phyloP scores from a whole-genome alignment of 1,139 yeast genomes.

The Debaryomyces fabryi region DNA sequence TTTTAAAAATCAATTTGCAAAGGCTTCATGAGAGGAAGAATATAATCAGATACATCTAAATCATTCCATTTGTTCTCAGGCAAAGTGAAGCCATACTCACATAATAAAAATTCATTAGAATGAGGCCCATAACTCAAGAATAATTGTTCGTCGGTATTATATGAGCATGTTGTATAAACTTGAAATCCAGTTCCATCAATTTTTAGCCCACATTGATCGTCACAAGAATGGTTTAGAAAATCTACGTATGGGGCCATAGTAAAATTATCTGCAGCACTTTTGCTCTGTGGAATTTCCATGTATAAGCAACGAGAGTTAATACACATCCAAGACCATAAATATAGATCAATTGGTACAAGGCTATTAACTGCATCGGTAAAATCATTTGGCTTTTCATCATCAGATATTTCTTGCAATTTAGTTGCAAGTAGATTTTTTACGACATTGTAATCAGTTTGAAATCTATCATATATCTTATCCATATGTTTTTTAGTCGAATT shows the following conservation, averaged over 20 bases:
- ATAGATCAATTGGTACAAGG: conserved; percentile 26
- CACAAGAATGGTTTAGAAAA: conserved; percentile 74
- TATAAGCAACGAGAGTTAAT: conserved; percentile 91
- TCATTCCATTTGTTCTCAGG: conserved; percentile 66
- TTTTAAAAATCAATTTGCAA: conserved; percentile 49
- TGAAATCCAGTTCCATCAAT: conserved; percentile 54
- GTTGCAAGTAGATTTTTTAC: conserved; percentile 28
- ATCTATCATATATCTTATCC: conserved; percentile 38
- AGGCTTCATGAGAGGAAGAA: conserved; percentile 39
- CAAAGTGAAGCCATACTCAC: conserved; percentile 84
- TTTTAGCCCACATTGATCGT: conserved; percentile 54
- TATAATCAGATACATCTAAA: conserved; percentile 58
- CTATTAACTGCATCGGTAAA: not conserved
- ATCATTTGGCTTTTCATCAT: not conserved
- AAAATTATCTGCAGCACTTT: conserved; percentile 60
- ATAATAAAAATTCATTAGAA: conserved; percentile 73
- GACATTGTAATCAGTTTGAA: conserved; percentile 36
- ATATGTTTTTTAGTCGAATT: conserved; percentile 36
- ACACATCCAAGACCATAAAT: conserved; percentile 78
- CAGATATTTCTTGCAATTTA: conserved; percentile 12
- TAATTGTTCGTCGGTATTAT: conserved; percentile 57
- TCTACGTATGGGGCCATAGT: conserved; percentile 93
- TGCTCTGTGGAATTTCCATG: conserved; percentile 62
- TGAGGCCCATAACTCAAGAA: conserved; percentile 86
- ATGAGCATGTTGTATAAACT: conserved; percentile 43